Percentiles rank a stretch among this genome's conserved stretches.
phyloP scores from a whole-genome alignment of 768 basidiomycete genomes.

The Leccinum ochraceum region DNA sequence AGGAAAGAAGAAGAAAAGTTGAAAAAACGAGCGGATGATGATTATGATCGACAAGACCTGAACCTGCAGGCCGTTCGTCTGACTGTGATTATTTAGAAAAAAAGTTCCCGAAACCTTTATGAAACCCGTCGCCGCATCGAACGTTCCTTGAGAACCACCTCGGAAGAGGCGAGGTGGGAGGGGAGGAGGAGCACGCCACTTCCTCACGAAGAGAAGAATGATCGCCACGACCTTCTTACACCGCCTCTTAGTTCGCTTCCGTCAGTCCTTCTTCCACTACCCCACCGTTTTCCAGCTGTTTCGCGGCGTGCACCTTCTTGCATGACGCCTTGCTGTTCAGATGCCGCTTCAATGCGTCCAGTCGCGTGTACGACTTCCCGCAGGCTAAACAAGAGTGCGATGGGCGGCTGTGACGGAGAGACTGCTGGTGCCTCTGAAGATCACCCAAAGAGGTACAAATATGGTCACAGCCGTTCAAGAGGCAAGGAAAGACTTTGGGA shows the following conservation, averaged over 20 bases:
- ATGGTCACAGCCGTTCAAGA: conserved; percentile 25
- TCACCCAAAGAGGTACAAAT: conserved; percentile 32
- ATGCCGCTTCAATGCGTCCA: too few species aligned
- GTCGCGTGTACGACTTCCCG: too few species aligned
- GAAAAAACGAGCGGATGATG: neutral
- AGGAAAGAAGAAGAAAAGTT: neutral
- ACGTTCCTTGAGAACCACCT: too few species aligned
- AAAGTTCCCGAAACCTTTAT: neutral
- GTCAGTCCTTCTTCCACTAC: conserved; percentile 14
- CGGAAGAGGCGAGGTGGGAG: neutral
- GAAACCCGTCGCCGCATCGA: too few species aligned
- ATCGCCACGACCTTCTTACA: conserved; percentile 10
- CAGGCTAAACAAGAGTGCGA: conserved; percentile 2
- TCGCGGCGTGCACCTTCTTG: too few species aligned
- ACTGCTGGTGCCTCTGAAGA: conserved; percentile 31
- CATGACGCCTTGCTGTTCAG: too few species aligned
- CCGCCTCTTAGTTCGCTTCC: conserved; percentile 22
- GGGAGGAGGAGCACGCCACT: conserved; percentile 16
- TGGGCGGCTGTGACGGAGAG: conserved; percentile 30
- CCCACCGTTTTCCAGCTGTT: too few species aligned
- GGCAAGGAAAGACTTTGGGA: conserved; percentile 26
- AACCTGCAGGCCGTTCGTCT: too few species aligned
- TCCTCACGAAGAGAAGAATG: conserved; percentile 18
- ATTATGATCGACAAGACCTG: neutral
- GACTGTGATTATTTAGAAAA: too few species aligned